Conservation (phyloP, 495 filamentous ascomycete species). For the Friedmanniomyces simplex region DNA sequence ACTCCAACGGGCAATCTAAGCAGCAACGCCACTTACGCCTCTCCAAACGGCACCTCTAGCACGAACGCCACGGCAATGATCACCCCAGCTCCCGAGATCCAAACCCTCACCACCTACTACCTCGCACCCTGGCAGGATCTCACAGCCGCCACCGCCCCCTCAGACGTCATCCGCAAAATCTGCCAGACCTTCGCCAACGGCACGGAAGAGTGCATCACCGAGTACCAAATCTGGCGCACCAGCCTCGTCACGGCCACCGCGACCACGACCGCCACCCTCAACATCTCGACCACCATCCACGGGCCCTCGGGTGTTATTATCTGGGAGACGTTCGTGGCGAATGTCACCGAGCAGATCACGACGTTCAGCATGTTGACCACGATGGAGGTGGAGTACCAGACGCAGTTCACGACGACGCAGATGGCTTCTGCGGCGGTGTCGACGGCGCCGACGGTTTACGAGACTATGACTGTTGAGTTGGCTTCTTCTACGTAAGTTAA, state of each 20-base stretch:
- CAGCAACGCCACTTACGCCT: neutral
- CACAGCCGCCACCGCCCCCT: slow-evolving; percentile 20
- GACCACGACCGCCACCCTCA: slow-evolving; percentile 16
- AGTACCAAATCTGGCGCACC: slow-evolving; percentile 27
- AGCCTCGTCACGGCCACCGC: slow-evolving; percentile 22
- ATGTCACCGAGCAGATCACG: slow-evolving; percentile 25
- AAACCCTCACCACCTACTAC: slow-evolving; percentile 28
- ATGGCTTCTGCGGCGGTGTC: neutral
- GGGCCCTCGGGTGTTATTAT: slow-evolving; percentile 25
- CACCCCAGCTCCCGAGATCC: slow-evolving; percentile 24
- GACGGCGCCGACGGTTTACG: slow-evolving; percentile 13
- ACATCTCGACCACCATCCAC: slow-evolving; percentile 26
- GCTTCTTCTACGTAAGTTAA: neutral
- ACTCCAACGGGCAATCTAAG: slow-evolving; percentile 9
- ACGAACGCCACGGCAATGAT: slow-evolving; percentile 10
- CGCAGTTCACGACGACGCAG: slow-evolving; percentile 2
- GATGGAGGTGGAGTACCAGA: slow-evolving; percentile 15
- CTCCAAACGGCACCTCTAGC: slow-evolving; percentile 1
- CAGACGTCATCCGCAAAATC: slow-evolving; percentile 25
- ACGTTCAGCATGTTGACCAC: slow-evolving; percentile 24
- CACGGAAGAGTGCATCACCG: slow-evolving; percentile 23
- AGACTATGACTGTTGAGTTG: slow-evolving; percentile 12
- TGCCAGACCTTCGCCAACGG: slow-evolving; percentile 22
- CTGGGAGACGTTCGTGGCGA: slow-evolving; percentile 21
- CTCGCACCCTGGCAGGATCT: slow-evolving; percentile 29